These are phyloP conservation scores for Graphilbum fragrans DNA, from an alignment of 2,329 filamentous ascomycete species.

Conservation along the genomic window DNA sequence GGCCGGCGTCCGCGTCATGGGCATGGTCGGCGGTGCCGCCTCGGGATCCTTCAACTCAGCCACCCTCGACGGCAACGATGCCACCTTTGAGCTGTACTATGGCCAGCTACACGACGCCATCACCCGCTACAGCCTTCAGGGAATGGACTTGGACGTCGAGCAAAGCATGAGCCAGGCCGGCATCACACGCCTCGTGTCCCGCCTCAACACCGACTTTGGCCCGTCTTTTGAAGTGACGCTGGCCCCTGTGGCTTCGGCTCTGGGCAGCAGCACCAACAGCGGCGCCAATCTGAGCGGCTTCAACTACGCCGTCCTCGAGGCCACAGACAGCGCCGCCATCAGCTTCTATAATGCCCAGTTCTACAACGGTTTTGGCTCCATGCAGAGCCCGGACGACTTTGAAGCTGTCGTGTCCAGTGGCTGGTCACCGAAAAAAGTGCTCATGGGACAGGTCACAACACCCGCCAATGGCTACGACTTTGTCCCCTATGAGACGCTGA, in stretches of 20 bases:
- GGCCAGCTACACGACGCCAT: conserved; percentile 50
- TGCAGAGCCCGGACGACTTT: conserved; percentile 32
- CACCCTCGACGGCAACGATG: conserved; percentile 33
- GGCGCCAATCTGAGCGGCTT: conserved; percentile 65
- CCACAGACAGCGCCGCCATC: conserved; percentile 51
- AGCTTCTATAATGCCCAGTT: conserved; percentile 86
- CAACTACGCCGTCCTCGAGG: conserved; percentile 63
- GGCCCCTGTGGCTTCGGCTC: conserved; percentile 63
- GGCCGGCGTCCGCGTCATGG: conserved; percentile 66
- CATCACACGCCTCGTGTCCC: conserved; percentile 48
- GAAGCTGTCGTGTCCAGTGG: conserved; percentile 44
- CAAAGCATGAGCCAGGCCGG: conserved; percentile 57
- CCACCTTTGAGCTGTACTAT: conserved; percentile 60
- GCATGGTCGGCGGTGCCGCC: conserved; percentile 80
- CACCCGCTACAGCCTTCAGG: conserved; percentile 42
- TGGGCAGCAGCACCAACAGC: conserved; percentile 36
- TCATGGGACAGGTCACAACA: conserved; percentile 72
- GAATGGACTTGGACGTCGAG: conserved; percentile 64
- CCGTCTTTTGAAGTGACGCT: conserved; percentile 59
- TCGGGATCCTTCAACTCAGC: conserved; percentile 52
- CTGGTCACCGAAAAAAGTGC: conserved; percentile 62
- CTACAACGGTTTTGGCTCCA: conserved; percentile 76
- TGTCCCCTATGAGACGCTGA: conserved; percentile 34
- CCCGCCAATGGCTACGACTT: conserved; percentile 55
- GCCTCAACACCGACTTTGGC: conserved; percentile 53